phyloP scores from a whole-genome alignment of 345 rosid species.

The Gossypium thurberi region DNA sequence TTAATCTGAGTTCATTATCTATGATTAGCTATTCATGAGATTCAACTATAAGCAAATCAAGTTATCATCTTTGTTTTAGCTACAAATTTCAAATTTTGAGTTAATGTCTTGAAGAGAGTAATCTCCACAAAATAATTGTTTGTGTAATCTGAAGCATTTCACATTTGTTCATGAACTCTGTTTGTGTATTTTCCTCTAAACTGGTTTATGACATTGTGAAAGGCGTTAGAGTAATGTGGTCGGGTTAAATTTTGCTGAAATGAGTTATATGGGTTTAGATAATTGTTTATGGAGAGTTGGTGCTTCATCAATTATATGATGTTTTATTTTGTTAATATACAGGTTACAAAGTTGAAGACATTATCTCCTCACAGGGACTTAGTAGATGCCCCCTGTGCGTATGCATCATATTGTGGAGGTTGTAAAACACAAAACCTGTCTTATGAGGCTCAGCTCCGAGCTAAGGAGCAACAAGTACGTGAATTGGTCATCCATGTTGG shows the following conservation, averaged over 20 bases:
- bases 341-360: constrained; percentile 71
- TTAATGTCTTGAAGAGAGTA: background rate
- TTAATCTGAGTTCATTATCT: background rate
- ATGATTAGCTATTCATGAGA: background rate
- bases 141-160: background rate
- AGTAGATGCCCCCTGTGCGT: constrained; percentile 90
- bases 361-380: constrained; percentile 62
- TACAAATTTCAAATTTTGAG: background rate
- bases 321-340: constrained; percentile 11
- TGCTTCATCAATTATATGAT: background rate
- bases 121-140: background rate
- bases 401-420: constrained; percentile 79
- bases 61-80: background rate
- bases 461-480: constrained; percentile 75
- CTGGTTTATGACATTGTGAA: background rate
- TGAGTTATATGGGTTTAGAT: background rate
- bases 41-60: background rate
- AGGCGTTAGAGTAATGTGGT: background rate
- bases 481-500: constrained; percentile 69
- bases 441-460: constrained; percentile 79
- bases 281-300: background rate
- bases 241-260: background rate
- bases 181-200: background rate
- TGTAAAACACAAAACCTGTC: constrained; percentile 78
- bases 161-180: background rate